Percentiles rank a stretch among this genome's conserved stretches.
phyloP scores from a whole-genome alignment of 495 filamentous ascomycete genomes.

The Mycothermus thermophilus region DNA sequence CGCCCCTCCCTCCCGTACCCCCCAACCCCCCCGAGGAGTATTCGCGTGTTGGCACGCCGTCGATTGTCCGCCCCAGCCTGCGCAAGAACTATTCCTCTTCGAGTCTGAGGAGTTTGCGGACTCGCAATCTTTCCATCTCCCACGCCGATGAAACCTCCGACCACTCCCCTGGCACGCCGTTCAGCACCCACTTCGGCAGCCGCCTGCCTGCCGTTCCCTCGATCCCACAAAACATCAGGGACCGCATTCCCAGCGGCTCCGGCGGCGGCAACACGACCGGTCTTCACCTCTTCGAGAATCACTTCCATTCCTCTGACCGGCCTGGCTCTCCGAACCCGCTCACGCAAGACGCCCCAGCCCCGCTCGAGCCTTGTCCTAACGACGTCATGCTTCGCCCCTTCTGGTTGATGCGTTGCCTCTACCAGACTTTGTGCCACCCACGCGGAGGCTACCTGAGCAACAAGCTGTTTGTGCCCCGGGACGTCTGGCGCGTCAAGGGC shows the following conservation, averaged over 20 bases:
- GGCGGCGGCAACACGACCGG: conserved; percentile 48
- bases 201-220: conserved; percentile 41
- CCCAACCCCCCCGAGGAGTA: conserved; percentile 18
- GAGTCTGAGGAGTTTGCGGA: conserved; percentile 54
- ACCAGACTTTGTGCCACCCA: conserved; percentile 83
- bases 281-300: conserved; percentile 69
- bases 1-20: conserved; percentile 17
- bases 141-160: conserved; percentile 53
- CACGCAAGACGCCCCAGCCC: conserved; percentile 42
- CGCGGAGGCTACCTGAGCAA: conserved; percentile 84
- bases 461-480: conserved; percentile 78
- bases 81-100: conserved; percentile 71
- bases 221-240: conserved; percentile 41
- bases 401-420: conserved; percentile 89
- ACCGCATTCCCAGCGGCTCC: conserved; percentile 35
- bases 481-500: conserved; percentile 87
- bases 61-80: conserved; percentile 35
- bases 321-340: conserved; percentile 53
- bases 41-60: conserved; percentile 25
- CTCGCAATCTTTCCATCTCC: conserved; percentile 62
- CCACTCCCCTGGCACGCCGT: conserved; percentile 58
- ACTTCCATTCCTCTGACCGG: conserved; percentile 60
- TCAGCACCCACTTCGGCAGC: conserved; percentile 44
- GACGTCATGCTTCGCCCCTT: conserved; percentile 79
- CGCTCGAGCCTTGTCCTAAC: conserved; percentile 83